Percentiles rank a stretch among this genome's conserved stretches.
Conservation (phyloP, 129 eudicot genomes). For the Arctium minus region DNA sequence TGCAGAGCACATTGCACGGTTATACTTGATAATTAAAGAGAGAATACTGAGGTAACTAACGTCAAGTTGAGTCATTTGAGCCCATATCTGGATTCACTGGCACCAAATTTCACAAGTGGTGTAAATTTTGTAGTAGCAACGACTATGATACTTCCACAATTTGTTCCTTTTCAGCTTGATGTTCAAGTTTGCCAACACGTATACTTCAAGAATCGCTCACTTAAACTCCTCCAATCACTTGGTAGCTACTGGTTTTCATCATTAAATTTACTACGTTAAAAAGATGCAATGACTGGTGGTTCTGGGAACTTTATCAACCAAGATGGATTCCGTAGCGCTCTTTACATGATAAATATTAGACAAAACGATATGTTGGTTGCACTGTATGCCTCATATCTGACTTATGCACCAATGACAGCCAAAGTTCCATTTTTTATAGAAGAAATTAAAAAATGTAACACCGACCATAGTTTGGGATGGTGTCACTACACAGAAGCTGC, state of each 20-base stretch:
- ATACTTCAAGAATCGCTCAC: constrained; percentile 40
- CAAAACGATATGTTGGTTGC: constrained; percentile 34
- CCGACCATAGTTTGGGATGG: constrained; percentile 49
- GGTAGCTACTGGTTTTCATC: constrained; percentile 3
- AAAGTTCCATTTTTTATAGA: constrained; percentile 36
- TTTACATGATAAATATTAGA: constrained; percentile 45
- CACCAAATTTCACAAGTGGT: constrained; percentile 43
- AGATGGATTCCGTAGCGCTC: constrained; percentile 30
- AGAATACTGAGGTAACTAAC: too few species aligned
- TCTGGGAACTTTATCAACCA: constrained; percentile 23
- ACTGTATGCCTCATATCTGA: constrained; percentile 33
- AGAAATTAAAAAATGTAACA: constrained; percentile 38
- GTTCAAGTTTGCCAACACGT: constrained; percentile 35
- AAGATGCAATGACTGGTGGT: constrained; percentile 6
- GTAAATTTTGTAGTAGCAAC: constrained; percentile 41
- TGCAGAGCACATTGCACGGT: too few species aligned
- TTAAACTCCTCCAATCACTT: constrained; percentile 26
- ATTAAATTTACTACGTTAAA: not conserved
- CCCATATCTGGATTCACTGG: constrained; percentile 36
- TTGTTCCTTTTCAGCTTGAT: constrained; percentile 37
- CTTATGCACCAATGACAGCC: constrained; percentile 30
- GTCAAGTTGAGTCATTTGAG: constrained; percentile 28
- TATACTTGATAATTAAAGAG: too few species aligned
- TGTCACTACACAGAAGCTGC: constrained; percentile 59
- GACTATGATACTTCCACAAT: constrained; percentile 34